Conservation (phyloP, 2,329 filamentous ascomycete genomes). For the Grosmannia serpens region DNA sequence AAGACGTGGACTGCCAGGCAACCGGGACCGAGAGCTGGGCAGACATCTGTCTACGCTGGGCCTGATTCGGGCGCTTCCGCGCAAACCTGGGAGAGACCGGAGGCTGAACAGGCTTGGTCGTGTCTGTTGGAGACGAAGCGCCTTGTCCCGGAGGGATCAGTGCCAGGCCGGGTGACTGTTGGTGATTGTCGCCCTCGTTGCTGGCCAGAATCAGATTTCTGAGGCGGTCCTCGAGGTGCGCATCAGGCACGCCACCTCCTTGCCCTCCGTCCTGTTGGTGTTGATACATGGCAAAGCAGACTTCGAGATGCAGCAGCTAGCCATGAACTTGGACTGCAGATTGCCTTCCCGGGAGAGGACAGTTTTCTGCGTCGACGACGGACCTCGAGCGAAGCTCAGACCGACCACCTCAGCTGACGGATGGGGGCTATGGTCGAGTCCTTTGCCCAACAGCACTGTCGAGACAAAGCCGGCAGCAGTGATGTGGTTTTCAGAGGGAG, state of each 20-base stretch:
- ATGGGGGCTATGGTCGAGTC: background rate
- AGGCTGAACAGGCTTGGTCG: background rate
- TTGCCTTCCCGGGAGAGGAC: background rate
- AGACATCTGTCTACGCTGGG: constrained; percentile 51
- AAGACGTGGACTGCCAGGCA: constrained; percentile 27
- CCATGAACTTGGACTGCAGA: constrained; percentile 4
- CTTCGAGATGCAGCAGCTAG: constrained; percentile 1
- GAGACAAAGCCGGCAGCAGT: background rate
- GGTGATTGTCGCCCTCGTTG: background rate
- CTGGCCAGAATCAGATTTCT: constrained; percentile 14
- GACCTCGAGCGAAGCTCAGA: background rate
- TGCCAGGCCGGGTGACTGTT: background rate
- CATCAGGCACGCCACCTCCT: background rate
- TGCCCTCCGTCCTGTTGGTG: constrained; percentile 3
- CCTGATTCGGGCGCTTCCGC: constrained; percentile 48
- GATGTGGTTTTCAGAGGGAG: background rate
- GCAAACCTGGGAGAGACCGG: constrained; percentile 6
- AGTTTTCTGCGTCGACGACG: background rate
- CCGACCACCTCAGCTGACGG: background rate
- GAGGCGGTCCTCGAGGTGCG: constrained; percentile 14
- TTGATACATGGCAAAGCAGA: constrained; percentile 5
- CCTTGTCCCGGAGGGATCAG: background rate
- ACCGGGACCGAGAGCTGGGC: constrained; percentile 46
- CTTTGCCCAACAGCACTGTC: background rate
- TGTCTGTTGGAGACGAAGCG: background rate